Conservation (phyloP, 768 basidiomycete genomes). For the Mycena crocata region DNA sequence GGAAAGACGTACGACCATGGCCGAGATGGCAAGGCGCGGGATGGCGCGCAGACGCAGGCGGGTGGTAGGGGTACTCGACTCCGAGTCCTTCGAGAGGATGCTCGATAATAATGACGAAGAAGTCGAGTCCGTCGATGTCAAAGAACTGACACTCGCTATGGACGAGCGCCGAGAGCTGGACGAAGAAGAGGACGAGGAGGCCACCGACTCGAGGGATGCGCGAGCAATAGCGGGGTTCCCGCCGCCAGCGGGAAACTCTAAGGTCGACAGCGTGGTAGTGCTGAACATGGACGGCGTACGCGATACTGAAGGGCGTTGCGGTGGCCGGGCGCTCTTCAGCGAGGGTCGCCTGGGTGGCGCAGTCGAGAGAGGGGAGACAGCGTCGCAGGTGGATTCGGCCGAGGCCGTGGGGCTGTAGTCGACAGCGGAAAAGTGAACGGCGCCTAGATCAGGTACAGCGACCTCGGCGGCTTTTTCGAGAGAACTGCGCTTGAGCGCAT, state of each 20-base stretch:
- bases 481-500: not conserved
- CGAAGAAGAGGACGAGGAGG: not conserved
- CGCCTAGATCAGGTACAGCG: not conserved
- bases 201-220: not conserved
- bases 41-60: constrained; percentile 3
- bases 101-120: too few species aligned
- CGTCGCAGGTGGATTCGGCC: not conserved
- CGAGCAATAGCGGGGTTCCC: not conserved
- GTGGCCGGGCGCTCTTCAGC: not conserved
- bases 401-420: not conserved
- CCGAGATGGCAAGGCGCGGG: not conserved
- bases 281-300: not conserved
- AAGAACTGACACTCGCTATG: not conserved
- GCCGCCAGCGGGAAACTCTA: not conserved
- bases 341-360: not conserved
- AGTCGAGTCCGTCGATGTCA: not conserved
- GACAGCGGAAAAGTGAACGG: not conserved
- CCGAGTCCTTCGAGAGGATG: not conserved
- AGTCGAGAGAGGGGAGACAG: not conserved
- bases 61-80: not conserved
- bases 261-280: not conserved
- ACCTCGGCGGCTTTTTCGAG: not conserved
- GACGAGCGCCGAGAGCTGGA: constrained; percentile 1
- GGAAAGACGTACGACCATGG: not conserved
- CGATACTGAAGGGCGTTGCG: not conserved